phyloP scores from a whole-genome alignment of 2,329 filamentous ascomycete genomes.

The Venturia oleaginea region DNA sequence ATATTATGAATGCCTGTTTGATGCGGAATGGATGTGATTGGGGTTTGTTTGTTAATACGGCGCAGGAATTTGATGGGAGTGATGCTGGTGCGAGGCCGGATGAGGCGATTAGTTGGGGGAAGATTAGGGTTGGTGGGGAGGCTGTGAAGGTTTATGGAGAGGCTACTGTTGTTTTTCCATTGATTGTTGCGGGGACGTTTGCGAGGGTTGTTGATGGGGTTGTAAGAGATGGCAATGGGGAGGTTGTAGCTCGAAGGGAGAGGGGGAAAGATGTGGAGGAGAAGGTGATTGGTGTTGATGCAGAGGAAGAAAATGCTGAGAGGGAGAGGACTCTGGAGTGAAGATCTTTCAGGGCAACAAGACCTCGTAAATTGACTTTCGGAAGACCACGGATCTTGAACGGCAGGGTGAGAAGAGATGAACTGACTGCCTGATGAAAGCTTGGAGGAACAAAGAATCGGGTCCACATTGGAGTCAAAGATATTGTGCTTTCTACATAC shows the following conservation, averaged over 20 bases:
- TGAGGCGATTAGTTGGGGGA: constrained; percentile 97
- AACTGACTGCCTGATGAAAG: no score
- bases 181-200: constrained; percentile 59
- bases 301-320: not conserved
- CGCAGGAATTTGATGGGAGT: constrained; percentile 93
- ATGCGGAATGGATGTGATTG: constrained; percentile 98
- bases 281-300: not conserved
- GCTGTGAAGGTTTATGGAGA: constrained; percentile 76
- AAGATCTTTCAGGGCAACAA: no score
- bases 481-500: no score
- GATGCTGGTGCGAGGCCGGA: constrained; percentile 92
- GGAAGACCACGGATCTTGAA: no score
- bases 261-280: not conserved
- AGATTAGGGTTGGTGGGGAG: constrained; percentile 83
- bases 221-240: not conserved
- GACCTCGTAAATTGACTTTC: no score
- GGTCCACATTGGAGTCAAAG: no score
- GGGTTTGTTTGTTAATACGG: constrained; percentile 96
- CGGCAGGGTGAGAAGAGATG: no score
- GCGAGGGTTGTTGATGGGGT: constrained; percentile 27
- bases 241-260: not conserved
- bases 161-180: constrained; percentile 57
- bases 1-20: constrained; percentile 93
- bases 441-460: no score
- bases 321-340: not conserved